Evolutionary conservation across 192 early-diverging fungal genomes (phyloP), one percentile per base, ranked within the genome.

Genomic region (Rhizophagus clarus): DNA sequence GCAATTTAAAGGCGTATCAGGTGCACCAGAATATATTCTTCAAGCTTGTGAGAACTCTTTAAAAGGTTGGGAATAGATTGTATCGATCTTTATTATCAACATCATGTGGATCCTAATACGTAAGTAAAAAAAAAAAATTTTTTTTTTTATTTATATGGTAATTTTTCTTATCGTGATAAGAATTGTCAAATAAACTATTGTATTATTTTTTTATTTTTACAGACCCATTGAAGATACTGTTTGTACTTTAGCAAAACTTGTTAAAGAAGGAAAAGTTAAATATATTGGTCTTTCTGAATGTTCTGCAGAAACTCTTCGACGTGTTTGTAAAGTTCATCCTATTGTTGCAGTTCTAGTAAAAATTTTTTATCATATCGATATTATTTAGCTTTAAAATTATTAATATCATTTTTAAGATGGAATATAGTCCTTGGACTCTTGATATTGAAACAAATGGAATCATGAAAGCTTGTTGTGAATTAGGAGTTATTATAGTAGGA

Each of bases 401-500:
- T 34, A 34, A 34, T 34, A 34, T 17, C 56, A 42, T 34, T 70
- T 17, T 37, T 20, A 34, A 71, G 69, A n/a, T 71, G 3, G 69
- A 71, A 71, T 71, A 71, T 71, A 71, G 69, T 22, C 68, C 69
- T 37, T 71, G 69, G 69, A 37, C 69, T 45, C 69, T 71, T 22
- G 69, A 71, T 71, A 71, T 71, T 91, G 93, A 71, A 82, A 88
- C 82, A 5, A 88, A 92, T 62, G 93, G 91, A 2, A 77, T 94
- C 24, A 87, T 94, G 26, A 86, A 90, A 42, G 82, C 91, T 20
- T 94, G 93, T 81, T 88, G 91, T 64, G 92, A 93, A 78, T 87
- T 95, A 4, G 92, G 92, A 42, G 85, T 96, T 67, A 91, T 87
- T 20, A 80, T 93, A 15, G 84, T 96, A 29, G 92, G 94, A 2